Conservation (phyloP, 495 filamentous ascomycete genomes). For the Parachaetomium inaequale region DNA sequence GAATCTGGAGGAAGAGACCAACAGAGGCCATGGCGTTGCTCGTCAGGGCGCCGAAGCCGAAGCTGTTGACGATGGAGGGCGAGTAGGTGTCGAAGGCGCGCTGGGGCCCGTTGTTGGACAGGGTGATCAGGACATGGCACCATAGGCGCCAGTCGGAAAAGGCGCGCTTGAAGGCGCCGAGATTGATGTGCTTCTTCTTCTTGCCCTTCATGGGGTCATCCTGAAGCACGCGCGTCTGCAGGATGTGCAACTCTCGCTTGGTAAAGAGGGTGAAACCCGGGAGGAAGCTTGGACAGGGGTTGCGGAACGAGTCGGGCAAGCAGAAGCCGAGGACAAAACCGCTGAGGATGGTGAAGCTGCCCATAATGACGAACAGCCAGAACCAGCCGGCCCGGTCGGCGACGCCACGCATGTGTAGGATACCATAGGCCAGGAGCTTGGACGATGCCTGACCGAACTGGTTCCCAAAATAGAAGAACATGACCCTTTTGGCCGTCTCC, state of each 20-base stretch:
- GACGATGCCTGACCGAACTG: slow-evolving; percentile 51
- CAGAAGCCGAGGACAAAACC: slow-evolving; percentile 49
- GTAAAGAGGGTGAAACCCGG: slow-evolving; percentile 36
- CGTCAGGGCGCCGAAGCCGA: slow-evolving; percentile 46
- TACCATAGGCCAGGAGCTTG: slow-evolving; percentile 32
- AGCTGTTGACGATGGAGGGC: slow-evolving; percentile 39
- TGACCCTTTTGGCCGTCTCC: slow-evolving; percentile 54
- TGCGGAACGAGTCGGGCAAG: slow-evolving; percentile 52
- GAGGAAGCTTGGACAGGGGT: slow-evolving; percentile 43
- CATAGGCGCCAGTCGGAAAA: slow-evolving; percentile 40
- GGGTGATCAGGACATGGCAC: slow-evolving; percentile 42
- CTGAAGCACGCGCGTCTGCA: slow-evolving; percentile 35
- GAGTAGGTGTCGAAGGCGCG: slow-evolving; percentile 46
- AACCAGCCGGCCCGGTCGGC: slow-evolving; percentile 54
- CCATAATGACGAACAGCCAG: slow-evolving; percentile 58
- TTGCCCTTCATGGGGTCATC: slow-evolving; percentile 41
- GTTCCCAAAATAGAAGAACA: slow-evolving; percentile 56
- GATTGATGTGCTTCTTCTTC: slow-evolving; percentile 30
- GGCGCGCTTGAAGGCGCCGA: slow-evolving; percentile 27
- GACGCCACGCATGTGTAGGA: slow-evolving; percentile 44
- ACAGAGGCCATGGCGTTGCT: slow-evolving; percentile 54
- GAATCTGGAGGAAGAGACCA: slow-evolving; percentile 38
- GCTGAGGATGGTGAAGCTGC: slow-evolving; percentile 50
- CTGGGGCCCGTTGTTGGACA: slow-evolving; percentile 39
- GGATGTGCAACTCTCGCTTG: slow-evolving; percentile 38